A percentile compares a stretch with the other conserved stretches of the same genome.
Conservation (phyloP, 2,329 filamentous ascomycete genomes). For the Fusarium mexicanum region DNA sequence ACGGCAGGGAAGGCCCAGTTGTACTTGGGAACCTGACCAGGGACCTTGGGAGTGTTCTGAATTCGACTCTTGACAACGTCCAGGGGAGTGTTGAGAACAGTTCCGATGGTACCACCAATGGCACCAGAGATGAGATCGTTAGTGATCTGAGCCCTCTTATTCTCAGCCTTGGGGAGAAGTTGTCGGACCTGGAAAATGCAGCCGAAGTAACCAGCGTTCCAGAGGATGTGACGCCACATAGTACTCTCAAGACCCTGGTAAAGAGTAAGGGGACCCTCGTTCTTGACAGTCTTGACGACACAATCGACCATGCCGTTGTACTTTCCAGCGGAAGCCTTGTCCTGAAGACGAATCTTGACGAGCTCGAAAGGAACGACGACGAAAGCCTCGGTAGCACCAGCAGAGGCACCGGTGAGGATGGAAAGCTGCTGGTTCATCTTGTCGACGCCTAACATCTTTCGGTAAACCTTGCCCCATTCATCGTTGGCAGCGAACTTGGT, state of each 20-base stretch:
- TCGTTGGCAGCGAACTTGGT: constrained; percentile 99
- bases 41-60: constrained; percentile 87
- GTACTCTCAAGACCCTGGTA: constrained; percentile 98
- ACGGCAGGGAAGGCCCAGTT: constrained; percentile 97
- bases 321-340: constrained; percentile 90
- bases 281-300: constrained; percentile 80
- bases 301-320: constrained; percentile 86
- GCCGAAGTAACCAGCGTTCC: constrained; percentile 97
- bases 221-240: constrained; percentile 88
- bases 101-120: constrained; percentile 88
- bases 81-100: constrained; percentile 92
- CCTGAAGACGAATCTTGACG: constrained; percentile 97
- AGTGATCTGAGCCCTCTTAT: constrained; percentile 81
- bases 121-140: constrained; percentile 91
- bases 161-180: constrained; percentile 81
- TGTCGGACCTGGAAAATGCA: constrained; percentile 97
- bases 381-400: constrained; percentile 94
- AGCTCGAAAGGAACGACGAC: constrained; percentile 98
- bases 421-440: constrained; percentile 95
- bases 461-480: constrained; percentile 96
- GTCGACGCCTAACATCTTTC: constrained; percentile 80
- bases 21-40: constrained; percentile 90
- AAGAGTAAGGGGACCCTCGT: constrained; percentile 85
- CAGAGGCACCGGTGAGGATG: constrained; percentile 91
- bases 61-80: constrained; percentile 99